Conservation (phyloP, 495 filamentous ascomycete species). For the Chlorociboria aeruginascens region DNA sequence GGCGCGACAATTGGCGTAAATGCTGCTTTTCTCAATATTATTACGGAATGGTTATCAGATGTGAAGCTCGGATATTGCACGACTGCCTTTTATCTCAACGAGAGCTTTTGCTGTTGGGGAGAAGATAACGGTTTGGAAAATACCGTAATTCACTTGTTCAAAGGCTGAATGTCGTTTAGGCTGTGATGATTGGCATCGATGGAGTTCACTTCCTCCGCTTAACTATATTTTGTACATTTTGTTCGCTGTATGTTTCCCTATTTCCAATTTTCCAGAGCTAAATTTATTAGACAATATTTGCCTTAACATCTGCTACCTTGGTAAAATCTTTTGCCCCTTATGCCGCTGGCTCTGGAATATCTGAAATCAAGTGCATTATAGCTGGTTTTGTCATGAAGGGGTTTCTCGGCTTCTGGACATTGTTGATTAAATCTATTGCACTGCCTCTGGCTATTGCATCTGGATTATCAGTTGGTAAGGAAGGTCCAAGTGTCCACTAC, state of each 20-base stretch:
- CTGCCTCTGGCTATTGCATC: slow-evolving; percentile 90
- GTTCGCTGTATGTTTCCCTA: slow-evolving; percentile 54
- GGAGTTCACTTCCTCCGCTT: slow-evolving; percentile 64
- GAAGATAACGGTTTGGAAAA: slow-evolving; percentile 59
- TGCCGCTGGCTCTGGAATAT: slow-evolving; percentile 93
- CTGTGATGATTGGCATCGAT: slow-evolving; percentile 81
- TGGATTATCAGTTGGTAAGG: slow-evolving; percentile 90
- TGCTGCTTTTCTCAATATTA: slow-evolving; percentile 86
- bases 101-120: slow-evolving; percentile 98
- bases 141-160: too few species aligned
- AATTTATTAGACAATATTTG: slow-evolving; percentile 46
- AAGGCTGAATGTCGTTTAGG: slow-evolving; percentile 29
- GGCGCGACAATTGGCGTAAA: slow-evolving; percentile 84
- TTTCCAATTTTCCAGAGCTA: background rate
- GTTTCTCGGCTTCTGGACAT: slow-evolving; percentile 84
- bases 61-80: slow-evolving; percentile 90
- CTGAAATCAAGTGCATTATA: slow-evolving; percentile 99
- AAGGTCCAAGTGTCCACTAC: slow-evolving; percentile 96
- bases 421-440: slow-evolving; percentile 87
- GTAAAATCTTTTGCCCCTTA: slow-evolving; percentile 95
- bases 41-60: slow-evolving; percentile 94
- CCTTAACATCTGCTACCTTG: slow-evolving; percentile 67
- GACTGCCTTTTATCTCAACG: slow-evolving; percentile 93
- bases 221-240: slow-evolving; percentile 87
- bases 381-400: slow-evolving; percentile 99